Base-by-base conservation (phyloP, 352 stramenopile species). In the Pythium guiyangense region DNA sequence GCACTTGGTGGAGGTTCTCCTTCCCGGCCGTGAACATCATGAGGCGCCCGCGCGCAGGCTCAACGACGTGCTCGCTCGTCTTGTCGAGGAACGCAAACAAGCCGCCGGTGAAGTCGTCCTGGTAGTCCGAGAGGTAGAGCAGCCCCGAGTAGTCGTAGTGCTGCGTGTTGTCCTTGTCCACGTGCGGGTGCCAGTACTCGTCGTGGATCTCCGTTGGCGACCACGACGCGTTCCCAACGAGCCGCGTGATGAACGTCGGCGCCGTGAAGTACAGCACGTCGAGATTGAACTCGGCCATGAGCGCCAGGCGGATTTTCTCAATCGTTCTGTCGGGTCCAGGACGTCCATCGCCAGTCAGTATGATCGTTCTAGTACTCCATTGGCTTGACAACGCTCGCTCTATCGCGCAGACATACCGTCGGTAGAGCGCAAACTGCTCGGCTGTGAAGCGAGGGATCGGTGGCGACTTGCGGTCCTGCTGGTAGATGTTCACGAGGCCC, bases 141-240 rank as follows among this genome's bases (percentile, higher is more conserved):
- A 97, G 66, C 0, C 89, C 88, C 17, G 88, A 97, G 72, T 96
- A 97, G 60, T 97, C 88, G 67, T 97, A 97, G 64, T 97, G 90
- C n/a, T 71, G 72, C 1, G 91, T 97, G 70, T 97, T 97, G 56
- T 95, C 81, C 72, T 96, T 95, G 73, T 97, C 90, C 35, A 96
- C 84, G 48, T 97, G 91, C 20, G 80, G 73, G 60, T 96, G 86
- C 82, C 22, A 97, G 67, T 97, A 97, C 60, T 97, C 90, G 60
- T 97, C 91, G 69, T 97, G 91, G 31, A 96, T 64, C 39, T 92
- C 82, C 0, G 49, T 52, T 5, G 90, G 84, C 6, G 54, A 69
- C 90, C 90, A 97, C 9, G 76, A 81, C 25, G 67, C 61, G 50
- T 96, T 94, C n/a, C 87, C 88, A 26, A 92, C 70, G 10, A 96